Conservation (phyloP, 176 grass and related monocot genomes). For the Echinochloa phyllopogon region DNA sequence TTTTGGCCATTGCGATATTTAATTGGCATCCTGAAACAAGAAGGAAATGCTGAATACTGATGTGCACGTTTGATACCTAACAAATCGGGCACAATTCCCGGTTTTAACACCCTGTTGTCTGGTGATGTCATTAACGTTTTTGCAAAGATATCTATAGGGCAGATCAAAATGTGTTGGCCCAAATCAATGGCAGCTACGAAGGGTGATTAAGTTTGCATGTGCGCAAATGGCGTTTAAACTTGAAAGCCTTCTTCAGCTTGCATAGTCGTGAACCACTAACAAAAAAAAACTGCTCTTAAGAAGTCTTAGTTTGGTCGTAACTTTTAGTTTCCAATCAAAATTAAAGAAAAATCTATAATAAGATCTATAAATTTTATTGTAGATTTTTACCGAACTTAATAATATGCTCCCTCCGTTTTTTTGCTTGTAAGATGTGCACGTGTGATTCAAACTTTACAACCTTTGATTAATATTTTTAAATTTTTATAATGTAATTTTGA, state of each 20-base stretch:
- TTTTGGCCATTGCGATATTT: constrained; percentile 23
- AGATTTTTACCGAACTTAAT: too few species aligned
- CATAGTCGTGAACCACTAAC: background rate
- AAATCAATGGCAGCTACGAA: background rate
- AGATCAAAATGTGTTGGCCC: background rate
- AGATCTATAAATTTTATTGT: too few species aligned
- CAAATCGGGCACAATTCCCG: background rate
- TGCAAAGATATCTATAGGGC: background rate
- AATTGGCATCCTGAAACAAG: background rate
- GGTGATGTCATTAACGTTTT: background rate
- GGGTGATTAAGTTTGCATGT: background rate
- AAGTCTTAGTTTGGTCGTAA: too few species aligned
- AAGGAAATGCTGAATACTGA: background rate
- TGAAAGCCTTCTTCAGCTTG: background rate
- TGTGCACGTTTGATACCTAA: constrained; percentile 23
- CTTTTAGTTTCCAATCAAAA: too few species aligned
- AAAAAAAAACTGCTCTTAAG: too few species aligned
- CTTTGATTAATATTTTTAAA: too few species aligned
- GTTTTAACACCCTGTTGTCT: background rate
- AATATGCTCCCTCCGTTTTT: too few species aligned
- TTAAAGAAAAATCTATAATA: too few species aligned
- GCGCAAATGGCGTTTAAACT: background rate
- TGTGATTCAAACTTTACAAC: too few species aligned
- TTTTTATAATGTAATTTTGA: too few species aligned
- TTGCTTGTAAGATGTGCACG: too few species aligned